A percentile compares a stretch with the other conserved stretches of the same genome.
Conservation (phyloP, 1,284 basidiomycete genomes). For the Cerioporus squamosus region DNA sequence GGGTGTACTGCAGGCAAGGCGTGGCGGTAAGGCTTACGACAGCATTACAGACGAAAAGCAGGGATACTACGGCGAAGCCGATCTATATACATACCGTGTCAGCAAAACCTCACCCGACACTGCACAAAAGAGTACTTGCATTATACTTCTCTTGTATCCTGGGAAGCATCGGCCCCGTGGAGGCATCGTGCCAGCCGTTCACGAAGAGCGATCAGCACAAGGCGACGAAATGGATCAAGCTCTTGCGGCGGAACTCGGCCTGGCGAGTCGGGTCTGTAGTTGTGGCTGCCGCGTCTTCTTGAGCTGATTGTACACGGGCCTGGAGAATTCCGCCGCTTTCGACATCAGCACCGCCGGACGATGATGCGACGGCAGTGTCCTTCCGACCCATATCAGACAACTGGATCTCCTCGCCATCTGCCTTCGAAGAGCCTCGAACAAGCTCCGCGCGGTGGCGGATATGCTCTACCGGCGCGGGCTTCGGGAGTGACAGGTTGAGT, state of each 20-base stretch:
- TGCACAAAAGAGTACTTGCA: constrained; percentile 29
- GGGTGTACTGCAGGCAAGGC: too few species aligned
- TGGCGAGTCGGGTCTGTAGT: background rate
- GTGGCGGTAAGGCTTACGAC: constrained; percentile 39
- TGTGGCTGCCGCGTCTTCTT: background rate
- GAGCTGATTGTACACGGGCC: background rate
- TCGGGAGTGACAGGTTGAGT: too few species aligned
- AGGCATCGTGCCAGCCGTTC: constrained; percentile 64
- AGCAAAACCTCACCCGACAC: background rate
- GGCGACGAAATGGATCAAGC: constrained; percentile 39
- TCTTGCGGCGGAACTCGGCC: constrained; percentile 6
- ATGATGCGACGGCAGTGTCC: background rate
- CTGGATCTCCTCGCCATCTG: background rate
- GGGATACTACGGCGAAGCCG: constrained; percentile 49
- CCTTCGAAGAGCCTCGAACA: background rate
- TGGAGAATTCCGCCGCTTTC: background rate
- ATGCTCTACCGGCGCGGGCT: background rate
- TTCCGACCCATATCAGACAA: background rate
- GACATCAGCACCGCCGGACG: background rate
- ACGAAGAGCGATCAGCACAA: constrained; percentile 43
- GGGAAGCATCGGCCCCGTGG: constrained; percentile 60
- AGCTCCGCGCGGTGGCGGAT: background rate
- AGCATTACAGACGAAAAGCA: constrained; percentile 61
- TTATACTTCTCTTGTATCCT: constrained; percentile 55
- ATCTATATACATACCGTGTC: constrained; percentile 32